Evolutionary conservation across 2,329 filamentous ascomycete genomes (phyloP), one percentile per base, ranked within the genome.

Genomic region (Parafenestella ontariensis): DNA sequence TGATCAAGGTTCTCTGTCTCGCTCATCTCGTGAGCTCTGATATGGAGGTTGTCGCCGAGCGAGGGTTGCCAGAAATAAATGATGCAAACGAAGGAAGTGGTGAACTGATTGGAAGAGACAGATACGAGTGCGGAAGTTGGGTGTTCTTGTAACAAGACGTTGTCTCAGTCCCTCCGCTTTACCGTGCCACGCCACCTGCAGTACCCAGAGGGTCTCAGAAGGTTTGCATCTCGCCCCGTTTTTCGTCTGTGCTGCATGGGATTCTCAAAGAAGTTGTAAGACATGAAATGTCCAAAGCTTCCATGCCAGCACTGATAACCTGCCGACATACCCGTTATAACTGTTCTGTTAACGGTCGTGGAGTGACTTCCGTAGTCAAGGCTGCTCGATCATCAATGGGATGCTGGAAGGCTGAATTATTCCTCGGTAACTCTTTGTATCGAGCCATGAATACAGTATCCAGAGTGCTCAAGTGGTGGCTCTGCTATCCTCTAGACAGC

Each of bases 1-100:
- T 36, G 18, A 36, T n/a, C n/a, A n/a, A n/a, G n/a, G n/a, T 28
- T 17, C n/a, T 23, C 15, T 40, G 54, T 56, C 49, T 52, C 48
- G 33, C 31, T 42, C 53, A 49, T 52, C 8, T 28, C 48, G 4
- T 5, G 18, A 31, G 36, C 17, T 18, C 21, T 26, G 40, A 40
- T 29, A 21, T 40, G 15, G 20, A 40, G 6, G 8, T n/a, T 15
- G 37, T 40, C 37, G 37, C 21, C 11, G 37, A n/a, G 20, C 7
- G 21, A 24, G 37, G 17, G 18, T 33, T 8, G 24, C n/a, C 17
- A 43, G 48, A 20, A 41, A 15, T 20, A 20, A 41, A 15, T 20
- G 28, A 17, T 44, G 40, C n/a, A 34, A 36, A 34, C 21, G n/a
- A 20, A 28, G 34, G 23, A 40, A 20, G 20, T 31, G 26, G 18